Percentiles rank a stretch among this genome's conserved stretches.
These are phyloP conservation scores for Boletus sp. DNA, from an alignment of 768 basidiomycete species.

Conservation along the genomic window DNA sequence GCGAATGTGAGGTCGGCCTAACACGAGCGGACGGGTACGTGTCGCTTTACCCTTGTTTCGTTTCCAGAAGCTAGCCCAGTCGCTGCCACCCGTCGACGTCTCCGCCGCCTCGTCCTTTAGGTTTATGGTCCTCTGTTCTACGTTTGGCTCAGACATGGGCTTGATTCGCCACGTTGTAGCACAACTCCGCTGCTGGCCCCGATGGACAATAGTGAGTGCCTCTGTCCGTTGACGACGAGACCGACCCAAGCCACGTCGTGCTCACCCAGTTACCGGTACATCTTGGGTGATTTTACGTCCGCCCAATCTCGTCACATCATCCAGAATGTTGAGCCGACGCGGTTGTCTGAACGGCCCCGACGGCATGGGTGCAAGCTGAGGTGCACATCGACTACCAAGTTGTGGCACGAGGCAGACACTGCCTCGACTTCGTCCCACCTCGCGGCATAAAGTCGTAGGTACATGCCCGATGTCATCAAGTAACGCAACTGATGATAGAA, in stretches of 20 bases:
- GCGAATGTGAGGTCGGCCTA: constrained; percentile 52
- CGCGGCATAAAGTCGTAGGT: too few species aligned
- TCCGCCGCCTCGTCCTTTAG: constrained; percentile 42
- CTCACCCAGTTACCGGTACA: constrained; percentile 46
- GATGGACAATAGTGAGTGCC: constrained; percentile 53
- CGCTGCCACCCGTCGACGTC: constrained; percentile 55
- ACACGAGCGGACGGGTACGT: constrained; percentile 53
- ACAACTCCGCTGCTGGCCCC: constrained; percentile 53
- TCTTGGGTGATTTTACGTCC: constrained; percentile 58
- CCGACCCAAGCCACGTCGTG: constrained; percentile 52
- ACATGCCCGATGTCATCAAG: too few species aligned
- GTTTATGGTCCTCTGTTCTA: constrained; percentile 41
- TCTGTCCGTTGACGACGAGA: background rate
- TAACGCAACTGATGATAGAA: too few species aligned
- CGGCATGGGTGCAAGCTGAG: constrained; percentile 39
- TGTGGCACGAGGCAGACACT: too few species aligned
- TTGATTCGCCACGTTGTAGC: constrained; percentile 34
- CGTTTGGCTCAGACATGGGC: background rate
- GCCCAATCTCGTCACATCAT: constrained; percentile 14
- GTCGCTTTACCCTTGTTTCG: background rate
- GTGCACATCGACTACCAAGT: too few species aligned
- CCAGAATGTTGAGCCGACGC: background rate
- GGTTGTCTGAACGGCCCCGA: constrained; percentile 48
- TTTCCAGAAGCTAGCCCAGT: constrained; percentile 54
- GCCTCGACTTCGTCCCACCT: too few species aligned